phyloP scores from a whole-genome alignment of 192 early-diverging fungal genomes.

The Phycomyces blakesleeanus region DNA sequence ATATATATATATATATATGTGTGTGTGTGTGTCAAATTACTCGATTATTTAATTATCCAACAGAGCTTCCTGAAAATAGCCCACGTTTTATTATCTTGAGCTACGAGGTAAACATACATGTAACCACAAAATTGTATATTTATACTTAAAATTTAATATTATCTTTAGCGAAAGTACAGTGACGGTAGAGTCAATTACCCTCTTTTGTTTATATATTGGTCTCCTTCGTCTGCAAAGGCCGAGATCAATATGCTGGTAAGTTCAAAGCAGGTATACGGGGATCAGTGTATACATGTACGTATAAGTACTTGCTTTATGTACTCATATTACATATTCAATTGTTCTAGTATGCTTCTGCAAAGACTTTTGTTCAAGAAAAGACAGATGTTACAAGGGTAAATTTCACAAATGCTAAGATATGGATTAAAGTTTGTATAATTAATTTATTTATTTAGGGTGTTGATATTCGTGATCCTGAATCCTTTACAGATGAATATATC shows the following conservation, averaged over 20 bases:
- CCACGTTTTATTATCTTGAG: conserved; percentile 63
- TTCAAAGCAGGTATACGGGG: background rate
- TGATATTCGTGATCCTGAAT: conserved; percentile 66
- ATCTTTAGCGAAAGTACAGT: conserved; percentile 44
- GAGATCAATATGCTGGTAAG: conserved; percentile 45
- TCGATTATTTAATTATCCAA: background rate
- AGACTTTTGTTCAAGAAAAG: conserved; percentile 56
- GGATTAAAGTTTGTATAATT: background rate
- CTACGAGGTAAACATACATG: conserved; percentile 38
- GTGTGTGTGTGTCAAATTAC: background rate
- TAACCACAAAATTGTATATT: background rate
- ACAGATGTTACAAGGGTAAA: conserved; percentile 61
- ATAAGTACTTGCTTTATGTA: background rate
- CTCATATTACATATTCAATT: background rate
- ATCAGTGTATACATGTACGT: background rate
- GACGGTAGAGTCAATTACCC: conserved; percentile 74
- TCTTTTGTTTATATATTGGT: conserved; percentile 67
- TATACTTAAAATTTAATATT: conserved; percentile 12
- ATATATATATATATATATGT: background rate
- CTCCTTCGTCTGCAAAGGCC: conserved; percentile 43
- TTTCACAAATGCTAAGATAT: background rate
- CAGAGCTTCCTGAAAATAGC: conserved; percentile 56
- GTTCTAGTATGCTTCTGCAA: conserved; percentile 60
- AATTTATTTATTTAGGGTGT: conserved; percentile 43
- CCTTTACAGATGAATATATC: conserved; percentile 66